These are phyloP conservation scores for Vicia villosa DNA, from an alignment of 306 rosid genomes.

Conservation along the genomic window DNA sequence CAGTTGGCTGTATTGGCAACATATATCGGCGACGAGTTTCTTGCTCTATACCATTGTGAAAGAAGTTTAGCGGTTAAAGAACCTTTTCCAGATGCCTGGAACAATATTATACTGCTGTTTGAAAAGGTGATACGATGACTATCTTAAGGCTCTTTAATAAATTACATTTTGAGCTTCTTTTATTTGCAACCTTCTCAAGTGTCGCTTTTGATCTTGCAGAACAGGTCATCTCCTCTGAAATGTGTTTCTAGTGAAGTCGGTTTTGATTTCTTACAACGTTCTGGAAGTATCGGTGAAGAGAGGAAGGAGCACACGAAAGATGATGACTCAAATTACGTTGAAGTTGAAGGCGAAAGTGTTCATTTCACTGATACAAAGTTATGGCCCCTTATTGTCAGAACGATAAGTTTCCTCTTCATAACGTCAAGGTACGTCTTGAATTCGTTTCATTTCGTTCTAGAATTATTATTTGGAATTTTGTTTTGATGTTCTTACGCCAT, in stretches of 20 bases:
- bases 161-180: constrained; percentile 19
- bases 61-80: constrained; percentile 88
- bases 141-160: constrained; percentile 11
- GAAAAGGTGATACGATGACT: constrained; percentile 66
- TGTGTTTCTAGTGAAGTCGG: constrained; percentile 41
- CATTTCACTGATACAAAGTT: constrained; percentile 42
- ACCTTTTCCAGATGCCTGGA: constrained; percentile 95
- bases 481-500: constrained; percentile 23
- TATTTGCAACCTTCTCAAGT: constrained; percentile 40
- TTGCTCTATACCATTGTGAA: constrained; percentile 91
- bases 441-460: constrained; percentile 11
- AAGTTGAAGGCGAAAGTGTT: constrained; percentile 38
- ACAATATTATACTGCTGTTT: constrained; percentile 74
- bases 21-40: constrained; percentile 86
- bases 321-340: constrained; percentile 34
- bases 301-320: constrained; percentile 34
- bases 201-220: constrained; percentile 64
- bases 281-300: constrained; percentile 39
- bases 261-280: constrained; percentile 57
- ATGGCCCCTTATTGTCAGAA: constrained; percentile 74
- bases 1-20: constrained; percentile 98
- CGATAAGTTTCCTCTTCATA: constrained; percentile 73
- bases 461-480: not conserved
- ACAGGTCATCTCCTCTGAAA: constrained; percentile 58
- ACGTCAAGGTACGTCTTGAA: constrained; percentile 67